These are phyloP conservation scores for Berberis thunbergii DNA, from an alignment of 164 flowering plant species.

Conservation along the genomic window DNA sequence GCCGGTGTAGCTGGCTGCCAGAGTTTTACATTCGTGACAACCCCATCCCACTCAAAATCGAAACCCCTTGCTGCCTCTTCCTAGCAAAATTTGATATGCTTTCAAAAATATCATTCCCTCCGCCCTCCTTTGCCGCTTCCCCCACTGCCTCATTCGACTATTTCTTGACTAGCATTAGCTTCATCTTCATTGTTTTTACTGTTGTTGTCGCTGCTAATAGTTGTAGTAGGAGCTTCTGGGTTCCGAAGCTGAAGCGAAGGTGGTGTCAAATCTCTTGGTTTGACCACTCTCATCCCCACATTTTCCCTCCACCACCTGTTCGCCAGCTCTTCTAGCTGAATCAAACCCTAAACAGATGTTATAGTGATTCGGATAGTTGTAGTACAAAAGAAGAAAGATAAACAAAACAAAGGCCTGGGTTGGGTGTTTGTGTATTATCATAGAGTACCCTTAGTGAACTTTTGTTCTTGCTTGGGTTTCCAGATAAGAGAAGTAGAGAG, in stretches of 20 bases:
- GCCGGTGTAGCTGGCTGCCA: constrained; percentile 62
- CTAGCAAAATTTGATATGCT: constrained; percentile 52
- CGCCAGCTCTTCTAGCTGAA: constrained; percentile 30
- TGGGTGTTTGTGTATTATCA: no score
- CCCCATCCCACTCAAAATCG: constrained; percentile 71
- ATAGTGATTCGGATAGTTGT: neutral
- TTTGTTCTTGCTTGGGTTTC: constrained; percentile 4
- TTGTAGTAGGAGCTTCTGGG: constrained; percentile 21
- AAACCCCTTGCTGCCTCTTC: constrained; percentile 70
- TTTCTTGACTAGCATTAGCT: constrained; percentile 30
- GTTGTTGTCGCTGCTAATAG: constrained; percentile 24
- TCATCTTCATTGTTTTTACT: constrained; percentile 23
- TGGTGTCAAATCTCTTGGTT: constrained; percentile 22
- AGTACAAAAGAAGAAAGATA: constrained; percentile 1
- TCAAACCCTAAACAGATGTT: neutral
- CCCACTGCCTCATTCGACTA: constrained; percentile 24
- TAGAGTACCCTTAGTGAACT: neutral
- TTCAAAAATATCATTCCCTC: constrained; percentile 60
- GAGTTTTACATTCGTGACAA: constrained; percentile 60
- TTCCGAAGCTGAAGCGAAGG: constrained; percentile 43
- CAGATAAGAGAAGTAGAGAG: constrained; percentile 12
- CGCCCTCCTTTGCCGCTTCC: constrained; percentile 55
- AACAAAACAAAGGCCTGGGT: neutral
- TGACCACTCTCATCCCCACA: constrained; percentile 50
- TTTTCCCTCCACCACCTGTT: constrained; percentile 85